These are phyloP conservation scores for Cunninghamia lanceolata DNA, from an alignment of 75 land plant genomes.

Conservation along the genomic window DNA sequence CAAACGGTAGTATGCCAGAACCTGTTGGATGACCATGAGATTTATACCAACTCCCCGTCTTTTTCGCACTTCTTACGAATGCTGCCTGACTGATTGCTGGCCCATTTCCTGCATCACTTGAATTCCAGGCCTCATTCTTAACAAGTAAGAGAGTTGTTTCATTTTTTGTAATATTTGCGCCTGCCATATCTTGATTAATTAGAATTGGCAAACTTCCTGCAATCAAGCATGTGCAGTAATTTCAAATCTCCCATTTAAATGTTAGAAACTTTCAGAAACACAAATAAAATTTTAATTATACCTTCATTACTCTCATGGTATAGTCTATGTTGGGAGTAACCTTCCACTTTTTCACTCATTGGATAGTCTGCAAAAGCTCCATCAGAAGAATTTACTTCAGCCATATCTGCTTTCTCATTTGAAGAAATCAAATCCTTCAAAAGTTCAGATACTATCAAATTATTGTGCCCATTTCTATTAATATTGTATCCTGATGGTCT, in stretches of 20 bases:
- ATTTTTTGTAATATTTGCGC: background rate
- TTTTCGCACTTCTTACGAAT: background rate
- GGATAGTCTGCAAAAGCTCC: background rate
- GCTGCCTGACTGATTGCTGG: background rate
- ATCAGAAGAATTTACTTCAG: background rate
- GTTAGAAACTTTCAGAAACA: background rate
- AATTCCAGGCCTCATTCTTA: background rate
- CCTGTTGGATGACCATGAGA: background rate
- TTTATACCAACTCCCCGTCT: background rate
- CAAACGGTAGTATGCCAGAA: background rate
- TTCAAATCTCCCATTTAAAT: background rate
- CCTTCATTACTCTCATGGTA: background rate
- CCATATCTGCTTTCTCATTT: background rate
- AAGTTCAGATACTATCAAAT: background rate
- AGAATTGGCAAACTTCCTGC: slow-evolving; percentile 3
- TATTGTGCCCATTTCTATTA: background rate
- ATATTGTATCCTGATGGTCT: background rate
- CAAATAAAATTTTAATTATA: background rate
- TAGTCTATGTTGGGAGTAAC: background rate
- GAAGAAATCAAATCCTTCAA: background rate
- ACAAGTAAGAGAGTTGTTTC: background rate
- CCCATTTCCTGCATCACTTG: background rate
- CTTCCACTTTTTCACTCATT: background rate
- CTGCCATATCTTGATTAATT: background rate
- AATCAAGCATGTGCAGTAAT: background rate